Percentiles rank a stretch among this genome's conserved stretches.
phyloP scores from a whole-genome alignment of 352 stramenopile species.

The Phytophthora syringae region DNA sequence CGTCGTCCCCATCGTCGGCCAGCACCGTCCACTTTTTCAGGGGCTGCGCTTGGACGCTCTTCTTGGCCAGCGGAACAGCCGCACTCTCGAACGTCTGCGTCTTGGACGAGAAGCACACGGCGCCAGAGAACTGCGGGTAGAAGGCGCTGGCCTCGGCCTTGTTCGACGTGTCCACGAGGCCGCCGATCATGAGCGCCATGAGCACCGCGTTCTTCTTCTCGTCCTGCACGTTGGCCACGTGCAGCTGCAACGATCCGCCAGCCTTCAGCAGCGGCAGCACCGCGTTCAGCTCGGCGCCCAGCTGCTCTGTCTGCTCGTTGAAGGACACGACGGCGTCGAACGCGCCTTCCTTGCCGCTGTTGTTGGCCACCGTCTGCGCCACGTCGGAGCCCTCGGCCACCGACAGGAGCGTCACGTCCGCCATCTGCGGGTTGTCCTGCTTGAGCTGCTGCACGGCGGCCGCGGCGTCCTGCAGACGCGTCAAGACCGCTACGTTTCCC shows the following conservation, averaged over 20 bases:
- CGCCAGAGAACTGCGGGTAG: constrained; percentile 50
- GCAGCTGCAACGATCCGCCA: constrained; percentile 59
- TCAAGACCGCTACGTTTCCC: constrained; percentile 61
- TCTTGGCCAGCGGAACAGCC: constrained; percentile 61
- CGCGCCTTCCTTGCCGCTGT: constrained; percentile 29
- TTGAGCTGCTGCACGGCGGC: constrained; percentile 56
- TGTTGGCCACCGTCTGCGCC: constrained; percentile 44
- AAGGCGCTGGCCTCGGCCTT: constrained; percentile 43
- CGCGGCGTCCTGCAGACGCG: constrained; percentile 48
- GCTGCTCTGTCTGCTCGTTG: constrained; percentile 54
- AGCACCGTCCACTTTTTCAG: constrained; percentile 78
- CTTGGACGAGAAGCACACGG: constrained; percentile 58
- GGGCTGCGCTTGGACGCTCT: constrained; percentile 34
- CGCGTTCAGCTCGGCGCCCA: constrained; percentile 49
- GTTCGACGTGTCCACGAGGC: constrained; percentile 66
- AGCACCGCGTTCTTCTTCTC: constrained; percentile 77
- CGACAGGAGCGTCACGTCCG: constrained; percentile 52
- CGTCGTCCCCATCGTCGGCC: constrained; percentile 68
- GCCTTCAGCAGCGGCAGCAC: constrained; percentile 61
- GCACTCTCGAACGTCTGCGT: constrained; percentile 71
- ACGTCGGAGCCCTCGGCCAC: constrained; percentile 51
- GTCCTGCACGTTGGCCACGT: constrained; percentile 55
- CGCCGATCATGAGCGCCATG: constrained; percentile 84
- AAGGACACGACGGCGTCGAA: constrained; percentile 69
- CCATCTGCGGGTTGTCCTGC: constrained; percentile 43